Evolutionary conservation across 1,139 yeast genomes (phyloP), one percentile per base, ranked within the genome.

Genomic region (Blastobotrys ciferrii): DNA sequence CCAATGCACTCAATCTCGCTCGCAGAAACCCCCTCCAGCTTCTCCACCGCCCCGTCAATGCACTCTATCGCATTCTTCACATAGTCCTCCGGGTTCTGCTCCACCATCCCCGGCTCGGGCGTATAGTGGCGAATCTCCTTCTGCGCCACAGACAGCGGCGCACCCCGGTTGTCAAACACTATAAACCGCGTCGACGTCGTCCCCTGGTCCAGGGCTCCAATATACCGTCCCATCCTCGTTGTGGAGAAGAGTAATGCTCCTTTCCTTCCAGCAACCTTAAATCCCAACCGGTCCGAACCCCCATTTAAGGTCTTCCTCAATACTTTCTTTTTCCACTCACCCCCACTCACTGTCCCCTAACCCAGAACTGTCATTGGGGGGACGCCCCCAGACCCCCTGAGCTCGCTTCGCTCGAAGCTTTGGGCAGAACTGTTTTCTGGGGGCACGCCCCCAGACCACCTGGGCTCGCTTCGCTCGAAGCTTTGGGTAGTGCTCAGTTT

Each of bases 151-250:
- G 95, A 89, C 33, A 87, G 74, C 57, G 89, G 95, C 56, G 75
- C 75, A 30, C 96, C 96, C 45, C 74, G 73, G 55, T 77, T 78
- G 60, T 81, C 75, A 70, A 91, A 91, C 47, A 88, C 74, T 53
- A 91, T 89, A 45, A 88, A 92, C 59, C 98, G 76, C n/a, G 96
- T 87, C 18, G 95, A 87, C 1, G 98, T 91, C 41, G 98, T 89
- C 41, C 98, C 98, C 47, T 88, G 88, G 66, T 89, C 97, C 47
- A 89, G 82, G 51, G 95, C 72, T 9, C 69, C 65, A 28, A 70
- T 59, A 49, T 65, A 63, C 25, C 53, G 41, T 32, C 56, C 59
- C 33, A 51, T 42, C 51, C 45, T 52, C 28, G 5, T 9, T 23
- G 28, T 23, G 28, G 28, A 23, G 28, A 23, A 9, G 28, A 23